Conservation (phyloP, 805 yeast species). For the Wickerhamomyces pijperi region DNA sequence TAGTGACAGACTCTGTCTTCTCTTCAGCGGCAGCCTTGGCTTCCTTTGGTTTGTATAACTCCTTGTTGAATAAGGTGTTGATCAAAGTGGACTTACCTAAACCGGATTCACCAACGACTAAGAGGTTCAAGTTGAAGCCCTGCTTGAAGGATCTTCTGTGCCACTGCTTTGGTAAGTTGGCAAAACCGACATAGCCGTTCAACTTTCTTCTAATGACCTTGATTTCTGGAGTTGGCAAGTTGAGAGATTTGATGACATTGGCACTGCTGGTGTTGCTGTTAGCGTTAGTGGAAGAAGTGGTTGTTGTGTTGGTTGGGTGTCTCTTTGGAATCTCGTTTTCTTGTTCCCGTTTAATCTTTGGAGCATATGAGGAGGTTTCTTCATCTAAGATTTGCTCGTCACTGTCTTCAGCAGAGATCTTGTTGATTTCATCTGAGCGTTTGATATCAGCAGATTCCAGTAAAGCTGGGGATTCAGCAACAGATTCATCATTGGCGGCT, state of each 20-base stretch:
- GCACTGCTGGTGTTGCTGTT: constrained; percentile 3
- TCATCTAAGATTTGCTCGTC: not conserved
- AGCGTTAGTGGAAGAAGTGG: not conserved
- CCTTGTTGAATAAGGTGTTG: constrained; percentile 75
- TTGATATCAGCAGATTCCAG: not conserved
- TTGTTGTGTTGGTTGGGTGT: constrained; percentile 1
- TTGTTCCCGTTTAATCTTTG: not conserved
- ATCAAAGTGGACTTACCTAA: constrained; percentile 88
- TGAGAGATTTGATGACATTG: constrained; percentile 2
- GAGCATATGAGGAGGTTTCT: not conserved
- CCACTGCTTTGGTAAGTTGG: constrained; percentile 97
- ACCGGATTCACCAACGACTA: constrained; percentile 89
- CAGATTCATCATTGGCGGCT: not conserved
- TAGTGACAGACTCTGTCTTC: constrained; percentile 35
- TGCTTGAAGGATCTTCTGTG: constrained; percentile 84
- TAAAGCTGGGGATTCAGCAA: not conserved
- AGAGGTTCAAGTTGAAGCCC: constrained; percentile 80
- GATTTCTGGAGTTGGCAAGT: constrained; percentile 26
- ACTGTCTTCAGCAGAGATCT: not conserved
- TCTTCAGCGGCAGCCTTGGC: constrained; percentile 32
- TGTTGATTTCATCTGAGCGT: not conserved
- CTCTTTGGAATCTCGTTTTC: not conserved
- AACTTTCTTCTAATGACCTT: constrained; percentile 74
- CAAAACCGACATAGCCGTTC: constrained; percentile 91
- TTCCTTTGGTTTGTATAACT: constrained; percentile 35